phyloP scores from a whole-genome alignment of 2,329 filamentous ascomycete species.

The Aureobasidium namibiae region DNA sequence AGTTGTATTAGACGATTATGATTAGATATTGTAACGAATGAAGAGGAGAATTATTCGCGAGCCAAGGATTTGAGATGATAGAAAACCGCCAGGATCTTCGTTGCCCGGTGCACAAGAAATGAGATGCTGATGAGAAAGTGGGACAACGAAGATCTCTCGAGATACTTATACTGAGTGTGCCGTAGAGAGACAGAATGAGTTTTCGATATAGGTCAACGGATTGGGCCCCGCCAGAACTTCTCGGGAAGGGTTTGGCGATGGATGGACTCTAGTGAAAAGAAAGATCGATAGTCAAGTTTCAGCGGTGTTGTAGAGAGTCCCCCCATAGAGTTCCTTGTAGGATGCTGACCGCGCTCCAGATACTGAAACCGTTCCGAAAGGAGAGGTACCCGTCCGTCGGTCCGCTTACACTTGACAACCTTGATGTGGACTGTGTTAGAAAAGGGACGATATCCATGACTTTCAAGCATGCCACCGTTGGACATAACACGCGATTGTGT shows the following conservation, averaged over 20 bases:
- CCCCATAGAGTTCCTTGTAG: slow-evolving; percentile 4
- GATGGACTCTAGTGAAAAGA: slow-evolving; percentile 9
- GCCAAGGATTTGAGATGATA: neutral
- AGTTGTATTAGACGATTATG: slow-evolving; percentile 1
- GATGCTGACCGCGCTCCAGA: neutral
- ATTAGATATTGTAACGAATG: neutral
- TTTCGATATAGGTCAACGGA: slow-evolving; percentile 7
- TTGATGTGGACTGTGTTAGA: neutral
- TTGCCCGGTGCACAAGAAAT: slow-evolving; percentile 8
- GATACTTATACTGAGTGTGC: slow-evolving; percentile 11
- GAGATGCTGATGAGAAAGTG: slow-evolving; percentile 5
- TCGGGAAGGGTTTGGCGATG: neutral
- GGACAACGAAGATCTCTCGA: slow-evolving; percentile 7
- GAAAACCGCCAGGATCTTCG: slow-evolving; percentile 12
- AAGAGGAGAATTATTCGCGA: neutral
- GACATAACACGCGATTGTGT: neutral
- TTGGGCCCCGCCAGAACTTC: neutral
- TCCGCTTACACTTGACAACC: neutral
- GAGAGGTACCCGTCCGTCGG: neutral
- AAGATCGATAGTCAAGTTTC: slow-evolving; percentile 13
- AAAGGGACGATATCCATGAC: neutral
- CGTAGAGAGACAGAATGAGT: neutral
- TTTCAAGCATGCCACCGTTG: neutral
- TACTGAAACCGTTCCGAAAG: neutral
- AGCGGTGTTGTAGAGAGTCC: slow-evolving; percentile 4